phyloP scores from a whole-genome alignment of 164 flowering plant species.

The Vitis riparia region DNA sequence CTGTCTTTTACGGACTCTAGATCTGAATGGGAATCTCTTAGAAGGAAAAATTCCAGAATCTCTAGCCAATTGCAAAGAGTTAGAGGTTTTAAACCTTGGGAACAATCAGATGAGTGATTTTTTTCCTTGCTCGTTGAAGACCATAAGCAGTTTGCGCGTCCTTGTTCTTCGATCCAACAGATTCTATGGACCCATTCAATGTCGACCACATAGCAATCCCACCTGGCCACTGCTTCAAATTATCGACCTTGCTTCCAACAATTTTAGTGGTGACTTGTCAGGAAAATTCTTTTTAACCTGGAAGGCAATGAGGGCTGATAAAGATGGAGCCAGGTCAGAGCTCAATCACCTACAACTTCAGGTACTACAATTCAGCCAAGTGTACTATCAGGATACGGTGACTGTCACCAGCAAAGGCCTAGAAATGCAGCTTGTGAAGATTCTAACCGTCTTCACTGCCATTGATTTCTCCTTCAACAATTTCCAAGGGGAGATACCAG shows the following conservation, averaged over 20 bases:
- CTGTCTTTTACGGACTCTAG: slow-evolving; percentile 39
- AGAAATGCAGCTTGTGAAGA: not conserved
- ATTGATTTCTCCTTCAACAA: too few relatives aligned
- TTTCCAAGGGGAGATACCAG: slow-evolving; percentile 1
- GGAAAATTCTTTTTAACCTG: not conserved
- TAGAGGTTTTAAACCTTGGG: too few relatives aligned
- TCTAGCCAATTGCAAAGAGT: too few relatives aligned
- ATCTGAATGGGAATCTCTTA: slow-evolving; percentile 18
- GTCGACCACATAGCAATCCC: not conserved
- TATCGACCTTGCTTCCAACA: not conserved
- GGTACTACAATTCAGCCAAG: too few relatives aligned
- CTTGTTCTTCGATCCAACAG: slow-evolving; percentile 54
- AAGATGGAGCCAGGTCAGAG: slow-evolving; percentile 51
- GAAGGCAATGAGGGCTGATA: slow-evolving; percentile 1
- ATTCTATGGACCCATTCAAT: slow-evolving; percentile 39
- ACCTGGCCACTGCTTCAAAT: slow-evolving; percentile 2
- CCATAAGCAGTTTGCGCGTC: slow-evolving; percentile 31
- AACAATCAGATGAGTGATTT: too few relatives aligned
- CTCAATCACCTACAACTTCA: slow-evolving; percentile 19
- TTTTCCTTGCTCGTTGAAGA: too few relatives aligned
- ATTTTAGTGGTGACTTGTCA: not conserved
- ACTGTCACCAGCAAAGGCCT: not conserved
- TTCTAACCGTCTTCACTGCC: not conserved
- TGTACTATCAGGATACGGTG: not conserved
- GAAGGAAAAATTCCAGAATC: too few relatives aligned